These are phyloP conservation scores for Verticillium isaacii DNA, from an alignment of 2,329 filamentous ascomycete genomes.

Conservation along the genomic window DNA sequence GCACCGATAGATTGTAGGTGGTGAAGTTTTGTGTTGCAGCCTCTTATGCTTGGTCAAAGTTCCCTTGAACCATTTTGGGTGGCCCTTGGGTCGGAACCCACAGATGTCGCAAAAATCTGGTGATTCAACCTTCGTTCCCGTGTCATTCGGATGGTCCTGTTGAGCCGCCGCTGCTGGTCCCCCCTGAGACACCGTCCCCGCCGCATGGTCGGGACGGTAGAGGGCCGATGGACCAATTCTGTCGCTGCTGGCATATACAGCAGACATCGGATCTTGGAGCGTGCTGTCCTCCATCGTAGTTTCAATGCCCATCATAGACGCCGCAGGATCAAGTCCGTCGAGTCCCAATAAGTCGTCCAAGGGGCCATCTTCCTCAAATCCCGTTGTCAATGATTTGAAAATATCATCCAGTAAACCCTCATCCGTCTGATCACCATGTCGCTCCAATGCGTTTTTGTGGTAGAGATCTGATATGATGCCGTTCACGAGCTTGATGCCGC, in stretches of 20 bases:
- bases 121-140: constrained; percentile 31
- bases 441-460: background rate
- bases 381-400: constrained; percentile 8
- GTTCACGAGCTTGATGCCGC: constrained; percentile 35
- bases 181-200: background rate
- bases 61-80: constrained; percentile 54
- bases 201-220: background rate
- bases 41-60: constrained; percentile 57
- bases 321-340: background rate
- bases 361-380: background rate
- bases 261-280: background rate
- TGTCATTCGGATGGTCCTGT: background rate
- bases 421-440: background rate
- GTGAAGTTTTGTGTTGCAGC: constrained; percentile 44
- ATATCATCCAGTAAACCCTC: constrained; percentile 7
- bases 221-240: background rate
- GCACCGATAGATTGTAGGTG: constrained; percentile 48
- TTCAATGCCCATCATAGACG: background rate
- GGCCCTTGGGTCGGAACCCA: constrained; percentile 50
- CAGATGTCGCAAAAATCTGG: constrained; percentile 45
- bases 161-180: background rate
- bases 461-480: constrained; percentile 26
- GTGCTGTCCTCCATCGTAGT: background rate
- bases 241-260: background rate
- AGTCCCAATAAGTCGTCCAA: background rate